Conservation (phyloP, 2,329 filamentous ascomycete species). For the Endoconidiophora laricicola region DNA sequence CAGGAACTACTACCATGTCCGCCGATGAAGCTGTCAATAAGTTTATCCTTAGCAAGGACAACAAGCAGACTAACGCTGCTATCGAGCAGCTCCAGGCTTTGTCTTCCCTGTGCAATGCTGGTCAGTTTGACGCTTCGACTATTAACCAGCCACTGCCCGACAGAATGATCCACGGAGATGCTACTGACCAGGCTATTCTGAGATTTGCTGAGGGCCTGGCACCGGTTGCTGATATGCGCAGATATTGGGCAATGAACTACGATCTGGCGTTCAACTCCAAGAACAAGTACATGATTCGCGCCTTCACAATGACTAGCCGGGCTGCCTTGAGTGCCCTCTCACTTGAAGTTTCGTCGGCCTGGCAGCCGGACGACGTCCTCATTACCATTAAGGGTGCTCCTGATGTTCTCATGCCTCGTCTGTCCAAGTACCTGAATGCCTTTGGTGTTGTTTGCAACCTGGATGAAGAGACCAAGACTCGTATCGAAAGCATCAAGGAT, state of each 20-base stretch:
- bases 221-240: slow-evolving; percentile 46
- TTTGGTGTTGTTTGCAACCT: slow-evolving; percentile 63
- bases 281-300: slow-evolving; percentile 28
- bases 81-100: slow-evolving; percentile 61
- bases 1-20: slow-evolving; percentile 71
- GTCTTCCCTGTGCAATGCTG: slow-evolving; percentile 72
- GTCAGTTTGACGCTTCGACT: slow-evolving; percentile 45
- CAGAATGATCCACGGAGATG: slow-evolving; percentile 77
- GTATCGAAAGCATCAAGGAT: slow-evolving; percentile 65
- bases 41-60: slow-evolving; percentile 50
- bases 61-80: slow-evolving; percentile 56
- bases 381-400: slow-evolving; percentile 82
- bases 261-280: slow-evolving; percentile 52
- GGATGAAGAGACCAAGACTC: slow-evolving; percentile 46
- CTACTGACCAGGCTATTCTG: slow-evolving; percentile 83
- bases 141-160: slow-evolving; percentile 55
- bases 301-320: slow-evolving; percentile 60
- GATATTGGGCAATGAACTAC: slow-evolving; percentile 43
- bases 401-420: slow-evolving; percentile 84
- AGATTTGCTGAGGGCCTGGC: slow-evolving; percentile 90
- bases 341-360: slow-evolving; percentile 96
- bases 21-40: slow-evolving; percentile 55
- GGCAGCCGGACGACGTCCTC: slow-evolving; percentile 74
- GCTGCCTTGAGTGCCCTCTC: slow-evolving; percentile 83
- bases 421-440: slow-evolving; percentile 58